Conservation (phyloP, 208 protist species). For the Trypanosoma platydactyli region DNA sequence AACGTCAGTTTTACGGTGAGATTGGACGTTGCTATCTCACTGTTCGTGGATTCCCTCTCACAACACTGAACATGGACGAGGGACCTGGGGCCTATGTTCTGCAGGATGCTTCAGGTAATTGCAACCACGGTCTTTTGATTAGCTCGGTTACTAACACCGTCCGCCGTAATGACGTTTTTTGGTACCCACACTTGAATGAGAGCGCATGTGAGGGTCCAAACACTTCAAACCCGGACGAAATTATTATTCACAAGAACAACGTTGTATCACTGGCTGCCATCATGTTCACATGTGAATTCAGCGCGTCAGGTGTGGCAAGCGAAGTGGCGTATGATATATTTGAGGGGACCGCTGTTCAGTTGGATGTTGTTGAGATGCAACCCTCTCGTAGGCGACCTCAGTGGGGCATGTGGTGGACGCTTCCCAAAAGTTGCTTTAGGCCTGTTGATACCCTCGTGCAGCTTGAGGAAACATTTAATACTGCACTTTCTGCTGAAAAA, state of each 20-base stretch:
- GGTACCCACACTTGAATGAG: slow-evolving; percentile 55
- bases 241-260: slow-evolving; percentile 83
- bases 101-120: slow-evolving; percentile 63
- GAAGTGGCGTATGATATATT: slow-evolving; percentile 79
- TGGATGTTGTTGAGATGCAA: slow-evolving; percentile 47
- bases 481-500: slow-evolving; percentile 41
- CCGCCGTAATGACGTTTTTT: slow-evolving; percentile 74
- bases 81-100: slow-evolving; percentile 81
- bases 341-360: slow-evolving; percentile 23
- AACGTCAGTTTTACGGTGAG: slow-evolving; percentile 62
- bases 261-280: slow-evolving; percentile 75
- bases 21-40: slow-evolving; percentile 78
- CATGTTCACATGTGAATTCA: slow-evolving; percentile 80
- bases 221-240: slow-evolving; percentile 30
- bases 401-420: slow-evolving; percentile 71
- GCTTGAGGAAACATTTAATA: slow-evolving; percentile 79
- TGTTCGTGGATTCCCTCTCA: slow-evolving; percentile 61
- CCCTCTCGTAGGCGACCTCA: slow-evolving; percentile 47
- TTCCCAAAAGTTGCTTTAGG: slow-evolving; percentile 69
- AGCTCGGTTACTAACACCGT: slow-evolving; percentile 54
- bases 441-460: slow-evolving; percentile 63
- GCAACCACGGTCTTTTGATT: slow-evolving; percentile 82
- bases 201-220: slow-evolving; percentile 33
- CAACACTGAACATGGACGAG: slow-evolving; percentile 79
- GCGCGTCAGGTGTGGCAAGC: slow-evolving; percentile 41